Evolutionary conservation across 176 grass and related monocot species (phyloP), one percentile per base, ranked within the genome.

Genomic region (Poa annua): DNA sequence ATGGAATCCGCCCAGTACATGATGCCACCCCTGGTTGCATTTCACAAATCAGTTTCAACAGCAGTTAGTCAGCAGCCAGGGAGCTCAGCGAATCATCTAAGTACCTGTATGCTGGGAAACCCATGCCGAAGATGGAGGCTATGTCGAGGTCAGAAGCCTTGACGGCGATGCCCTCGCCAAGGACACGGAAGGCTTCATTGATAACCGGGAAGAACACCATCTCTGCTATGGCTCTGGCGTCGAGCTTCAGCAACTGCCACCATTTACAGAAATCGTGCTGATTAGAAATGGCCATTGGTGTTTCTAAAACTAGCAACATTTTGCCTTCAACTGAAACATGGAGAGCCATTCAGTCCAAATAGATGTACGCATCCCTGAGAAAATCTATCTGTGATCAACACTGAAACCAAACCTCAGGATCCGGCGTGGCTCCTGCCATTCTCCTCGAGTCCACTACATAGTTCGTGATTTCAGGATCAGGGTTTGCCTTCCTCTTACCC

Each of bases 151-250:
- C 91, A 0, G 83, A 88, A 69, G 88, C 73, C 65, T 90, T 86
- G 36, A 90, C 79, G 50, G 75, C 72, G 55, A 93, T 90, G 16
- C 85, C 85, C 68, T 93, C 87, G 6, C 77, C 83, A 4, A 93
- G 78, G 33, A 93, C 75, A 63, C 85, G 88, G 34, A 85, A 93
- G 3, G 85, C 88, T 79, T 93, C 91, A 5, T 90, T 88, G 59
- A 93, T 76, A 11, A 88, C 91, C 0, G 91, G 91, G 64, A 93
- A 83, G 68, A 90, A 88, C 5, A 90, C 74, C 85, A 93, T 90
- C 79, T 90, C 91, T 55, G 80, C 79, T 45, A 90, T 90, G 53
- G 76, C 85, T 29, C 76, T 62, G 36, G 86, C 83, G 33, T 55
- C 81, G 54, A 93, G 80, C 76, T 91, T 91, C 76, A 86, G 59